Conservation (phyloP, 257 asterid species). For the Linderniella brevidens region DNA sequence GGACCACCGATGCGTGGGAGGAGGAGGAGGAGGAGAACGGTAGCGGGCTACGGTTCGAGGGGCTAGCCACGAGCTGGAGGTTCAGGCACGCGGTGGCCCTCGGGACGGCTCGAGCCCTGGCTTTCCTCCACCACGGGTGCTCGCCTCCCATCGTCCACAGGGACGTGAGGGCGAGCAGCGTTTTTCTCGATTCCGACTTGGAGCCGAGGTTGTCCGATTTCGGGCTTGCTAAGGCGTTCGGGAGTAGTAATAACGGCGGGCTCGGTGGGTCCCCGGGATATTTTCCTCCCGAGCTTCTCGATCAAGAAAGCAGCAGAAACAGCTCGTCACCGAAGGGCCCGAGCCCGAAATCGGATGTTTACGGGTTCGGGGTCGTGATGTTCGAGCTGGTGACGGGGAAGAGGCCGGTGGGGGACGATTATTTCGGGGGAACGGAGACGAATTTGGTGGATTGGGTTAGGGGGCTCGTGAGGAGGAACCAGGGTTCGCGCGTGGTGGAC, state of each 20-base stretch:
- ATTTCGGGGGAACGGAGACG: conserved; percentile 33
- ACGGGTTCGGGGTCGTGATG: conserved; percentile 64
- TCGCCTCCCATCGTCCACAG: conserved; percentile 47
- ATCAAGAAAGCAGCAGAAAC: conserved; percentile 26
- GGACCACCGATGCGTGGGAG: conserved; percentile 38
- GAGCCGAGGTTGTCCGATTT: conserved; percentile 72
- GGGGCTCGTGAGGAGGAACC: conserved; percentile 43
- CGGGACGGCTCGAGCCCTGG: conserved; percentile 40
- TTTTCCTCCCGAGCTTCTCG: conserved; percentile 61
- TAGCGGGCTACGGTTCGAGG: conserved; percentile 34
- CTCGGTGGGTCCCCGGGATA: no score
- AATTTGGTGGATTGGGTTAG: conserved; percentile 58
- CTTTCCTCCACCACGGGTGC: conserved; percentile 52
- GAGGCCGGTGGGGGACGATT: conserved; percentile 35
- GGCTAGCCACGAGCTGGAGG: conserved; percentile 14
- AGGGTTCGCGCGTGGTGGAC: conserved; percentile 29
- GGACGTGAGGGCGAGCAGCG: conserved; percentile 69
- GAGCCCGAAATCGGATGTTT: conserved; percentile 62
- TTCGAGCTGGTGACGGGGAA: conserved; percentile 71
- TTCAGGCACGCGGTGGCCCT: conserved; percentile 28
- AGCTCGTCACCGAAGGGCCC: conserved; percentile 33
- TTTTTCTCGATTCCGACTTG: conserved; percentile 49
- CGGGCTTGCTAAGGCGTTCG: conserved; percentile 60
- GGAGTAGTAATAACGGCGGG: conserved; percentile 41
- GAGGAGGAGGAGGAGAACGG: conserved; percentile 49